Evolutionary conservation across 805 yeast species (phyloP), one percentile per base, ranked within the genome.

Genomic region (Lipomyces oligophaga): DNA sequence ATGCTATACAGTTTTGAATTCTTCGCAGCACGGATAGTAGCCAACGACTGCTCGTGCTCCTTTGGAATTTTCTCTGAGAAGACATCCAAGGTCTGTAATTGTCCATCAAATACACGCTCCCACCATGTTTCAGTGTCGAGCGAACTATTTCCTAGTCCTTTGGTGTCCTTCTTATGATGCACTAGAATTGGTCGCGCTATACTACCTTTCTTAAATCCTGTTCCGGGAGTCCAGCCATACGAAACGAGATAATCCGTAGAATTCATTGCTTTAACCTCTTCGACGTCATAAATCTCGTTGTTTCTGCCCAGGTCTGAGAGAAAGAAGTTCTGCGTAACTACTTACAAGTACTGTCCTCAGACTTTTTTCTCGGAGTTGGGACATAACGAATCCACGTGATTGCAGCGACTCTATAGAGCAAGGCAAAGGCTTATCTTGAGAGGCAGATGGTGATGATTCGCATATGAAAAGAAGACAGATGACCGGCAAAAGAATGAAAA

Each of bases 21-120:
- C 4, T 62, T 36, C 6, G 57, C 41, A 22, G 13, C 11, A 16
- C 30, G 25, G 5, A 4, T 13, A 8, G n/a, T 19, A n/a, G 16
- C 16, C 3, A 73, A 77, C 1, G 72, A 72, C 34, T 68, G 69
- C 35, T 69, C 71, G 22, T 74, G 78, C 2, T 62, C 43, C 19
- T 45, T 51, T 21, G 32, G 22, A 25, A 16, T 28, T 2, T 30
- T 24, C 16, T 41, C 52, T 16, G 43, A 57, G 18, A 54, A 64
- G 5, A 86, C 85, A 47, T 85, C 87, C 41, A 93, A 64, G 6
- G 79, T 76, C 61, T 86, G 85, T 54, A 90, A 73, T 56, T 88
- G 96, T 1, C 96, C 96, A 65, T 90, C 97, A 68, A 93, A 93
- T 36, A 90, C 72, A 54, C 85, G 75, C 57, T 90, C 98, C 98